A percentile compares a stretch with the other conserved stretches of the same genome.
Conservation (phyloP, 805 yeast species). For the Jamesozyma jinghongensis region DNA sequence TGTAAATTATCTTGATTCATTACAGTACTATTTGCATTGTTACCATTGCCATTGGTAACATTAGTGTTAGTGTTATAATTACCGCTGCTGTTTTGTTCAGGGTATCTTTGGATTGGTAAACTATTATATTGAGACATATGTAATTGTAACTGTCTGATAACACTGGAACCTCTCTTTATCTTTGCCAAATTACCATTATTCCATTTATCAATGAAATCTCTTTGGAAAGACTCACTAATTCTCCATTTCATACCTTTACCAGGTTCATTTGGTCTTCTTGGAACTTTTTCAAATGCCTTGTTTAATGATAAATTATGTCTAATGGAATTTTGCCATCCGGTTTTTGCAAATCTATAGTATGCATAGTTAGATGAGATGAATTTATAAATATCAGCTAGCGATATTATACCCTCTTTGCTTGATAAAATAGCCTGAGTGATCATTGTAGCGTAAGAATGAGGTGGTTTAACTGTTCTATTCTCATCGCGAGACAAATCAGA, state of each 20-base stretch:
- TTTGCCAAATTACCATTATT: slow-evolving; percentile 66
- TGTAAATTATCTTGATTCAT: neutral
- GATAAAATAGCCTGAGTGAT: slow-evolving; percentile 94
- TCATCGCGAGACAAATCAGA: slow-evolving; percentile 78
- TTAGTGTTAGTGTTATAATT: neutral
- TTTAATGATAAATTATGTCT: slow-evolving; percentile 90
- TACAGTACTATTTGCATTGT: neutral
- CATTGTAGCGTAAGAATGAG: slow-evolving; percentile 96
- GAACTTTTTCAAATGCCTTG: slow-evolving; percentile 96
- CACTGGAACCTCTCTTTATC: slow-evolving; percentile 71
- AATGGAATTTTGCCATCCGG: slow-evolving; percentile 98
- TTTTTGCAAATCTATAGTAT: slow-evolving; percentile 80
- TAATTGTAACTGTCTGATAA: slow-evolving; percentile 68
- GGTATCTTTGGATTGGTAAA: slow-evolving; percentile 32
- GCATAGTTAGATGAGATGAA: slow-evolving; percentile 87
- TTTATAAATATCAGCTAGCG: slow-evolving; percentile 82
- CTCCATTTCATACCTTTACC: slow-evolving; percentile 99
- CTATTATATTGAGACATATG: slow-evolving; percentile 46
- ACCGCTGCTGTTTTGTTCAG: slow-evolving; percentile 3
- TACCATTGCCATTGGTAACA: neutral
- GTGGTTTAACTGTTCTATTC: slow-evolving; percentile 85
- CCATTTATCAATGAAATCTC: slow-evolving; percentile 76
- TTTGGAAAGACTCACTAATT: slow-evolving; percentile 73
- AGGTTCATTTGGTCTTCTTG: slow-evolving; percentile 90
- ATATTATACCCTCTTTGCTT: slow-evolving; percentile 76